Base-by-base conservation (phyloP, 2,329 filamentous ascomycete genomes). In the Colletotrichum abscissum region DNA sequence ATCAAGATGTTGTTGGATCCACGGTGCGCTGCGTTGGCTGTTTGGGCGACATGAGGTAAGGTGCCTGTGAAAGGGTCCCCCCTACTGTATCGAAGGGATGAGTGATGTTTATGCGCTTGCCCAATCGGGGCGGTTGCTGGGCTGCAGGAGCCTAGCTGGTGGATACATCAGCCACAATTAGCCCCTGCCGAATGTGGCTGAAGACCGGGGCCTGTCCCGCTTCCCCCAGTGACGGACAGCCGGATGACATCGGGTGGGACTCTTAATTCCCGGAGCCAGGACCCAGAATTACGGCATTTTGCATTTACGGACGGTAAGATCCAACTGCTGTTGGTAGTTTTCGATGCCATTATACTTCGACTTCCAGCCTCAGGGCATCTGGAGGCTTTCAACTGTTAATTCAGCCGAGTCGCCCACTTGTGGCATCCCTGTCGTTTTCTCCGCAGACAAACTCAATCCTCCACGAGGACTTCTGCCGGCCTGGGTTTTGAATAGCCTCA, bases 91-190 rank as follows among this genome's bases (percentile, higher is more conserved):
- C n/a, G 69, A 63, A 33, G 67, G 38, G 49, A 49, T 68, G 30
- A 19, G 57, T 74, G 68, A 58, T 72, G 72, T 73, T 74, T 74
- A 74, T 68, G 68, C 69, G 68, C 72, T 74, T 74, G 68, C 72
- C 72, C 63, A 74, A 74, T 72, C 63, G 63, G 69, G 63, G 63
- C 63, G 72, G 72, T 74, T 74, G 72, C 72, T 74, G 72, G 72
- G 72, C 69, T 74, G 72, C 72, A 64, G 42, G 57, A 26, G 63
- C 42, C 42, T 24, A 58, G 49, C 24, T 55, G 46, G 42, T 68
- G 67, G 49, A 11, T 2, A 30, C 14, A 1, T 11, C 16, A 74
- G 72, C 72, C 72, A 73, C 72, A 68, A 2, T 5, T 1, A 1
- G 19, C 19, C 26, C 35, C n/a, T 28, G 22, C 12, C 1, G 1